Base-by-base conservation (phyloP, 805 yeast genomes). In the Metschnikowia noctiluminum region DNA sequence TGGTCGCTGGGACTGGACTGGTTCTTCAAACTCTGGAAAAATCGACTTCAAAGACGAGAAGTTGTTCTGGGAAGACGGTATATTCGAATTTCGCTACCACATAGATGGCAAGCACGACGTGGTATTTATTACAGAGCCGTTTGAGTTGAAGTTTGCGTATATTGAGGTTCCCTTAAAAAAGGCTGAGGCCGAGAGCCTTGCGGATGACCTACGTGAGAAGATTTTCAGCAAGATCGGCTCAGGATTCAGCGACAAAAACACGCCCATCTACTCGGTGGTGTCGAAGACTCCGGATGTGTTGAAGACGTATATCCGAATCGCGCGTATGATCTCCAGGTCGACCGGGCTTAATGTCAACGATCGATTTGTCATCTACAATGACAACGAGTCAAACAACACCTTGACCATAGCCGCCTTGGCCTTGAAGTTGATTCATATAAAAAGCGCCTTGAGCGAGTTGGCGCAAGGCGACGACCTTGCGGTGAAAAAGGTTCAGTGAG, bases 81-180 rank as follows among this genome's bases (percentile, higher is more conserved):
- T 79, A 32, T 87, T 81, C 65, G 92, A 87, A 65, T 75, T 87
- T 54, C 74, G 95, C 62, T 84, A 84, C 58, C 94, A 87, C 60
- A 71, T 78, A 45, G 77, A 74, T 42, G 82, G 80, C 26, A 77
- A 81, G 41, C 95, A 87, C 61, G 84, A 81, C 49, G 95, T 87
- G n/a, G 71, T 81, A 26, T 73, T 75, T 52, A 76, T 82, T 31
- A 80, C 90, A 0, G 74, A 72, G 49, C 88, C 90, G 15, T 84
- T 87, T 62, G 86, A 84, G 62, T 70, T 87, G 40, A 71, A 68
- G 32, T 60, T 72, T 28, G 74, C 77, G 7, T 50, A 59, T 27
- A 57, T 82, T 7, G 59, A 63, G 2, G 70, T 70, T 46, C 71
- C 78, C 38, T 40, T 47, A 16, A 62, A 62, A 36, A 66, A 65